Evolutionary conservation across 2,329 filamentous ascomycete species (phyloP).

Genomic region (Paecilomyces sp.): DNA sequence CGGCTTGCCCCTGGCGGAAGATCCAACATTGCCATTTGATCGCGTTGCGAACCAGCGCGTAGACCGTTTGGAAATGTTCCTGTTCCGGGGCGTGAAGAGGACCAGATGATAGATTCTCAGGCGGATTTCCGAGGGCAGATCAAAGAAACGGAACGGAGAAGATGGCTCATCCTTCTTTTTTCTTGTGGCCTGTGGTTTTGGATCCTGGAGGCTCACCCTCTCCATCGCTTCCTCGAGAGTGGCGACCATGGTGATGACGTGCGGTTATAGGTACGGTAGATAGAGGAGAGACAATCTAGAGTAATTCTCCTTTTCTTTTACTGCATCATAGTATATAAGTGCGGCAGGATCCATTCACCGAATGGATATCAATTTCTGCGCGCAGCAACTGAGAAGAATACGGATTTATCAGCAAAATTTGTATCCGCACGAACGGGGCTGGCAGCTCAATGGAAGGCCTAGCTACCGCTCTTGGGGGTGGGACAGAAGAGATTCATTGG

Average conservation of each 20-base stretch:
- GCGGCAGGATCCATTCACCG: neutral
- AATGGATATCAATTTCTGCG: neutral
- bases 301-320: conserved; percentile 8
- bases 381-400: conserved; percentile 1
- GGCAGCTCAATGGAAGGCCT: conserved; percentile 38
- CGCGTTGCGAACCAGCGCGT: conserved; percentile 4
- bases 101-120: conserved; percentile 42
- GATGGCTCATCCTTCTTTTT: conserved; percentile 8
- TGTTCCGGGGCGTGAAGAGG: conserved; percentile 31
- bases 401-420: conserved; percentile 15
- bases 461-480: conserved; percentile 44
- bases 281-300: neutral
- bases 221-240: conserved; percentile 15
- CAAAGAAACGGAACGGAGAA: conserved; percentile 44
- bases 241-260: conserved; percentile 7
- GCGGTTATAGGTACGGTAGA: neutral
- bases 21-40: conserved; percentile 25
- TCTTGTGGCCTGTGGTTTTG: conserved; percentile 12
- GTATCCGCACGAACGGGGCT: conserved; percentile 44
- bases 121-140: conserved; percentile 47
- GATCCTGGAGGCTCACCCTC: conserved; percentile 17
- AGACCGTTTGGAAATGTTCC: conserved; percentile 5
- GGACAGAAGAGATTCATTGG: conserved; percentile 33
- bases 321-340: conserved; percentile 17
- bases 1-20: conserved; percentile 27